A percentile compares a stretch with the other conserved stretches of the same genome.
Conservation (phyloP, 140 eudicot genomes). For the Stevia rebaudiana region DNA sequence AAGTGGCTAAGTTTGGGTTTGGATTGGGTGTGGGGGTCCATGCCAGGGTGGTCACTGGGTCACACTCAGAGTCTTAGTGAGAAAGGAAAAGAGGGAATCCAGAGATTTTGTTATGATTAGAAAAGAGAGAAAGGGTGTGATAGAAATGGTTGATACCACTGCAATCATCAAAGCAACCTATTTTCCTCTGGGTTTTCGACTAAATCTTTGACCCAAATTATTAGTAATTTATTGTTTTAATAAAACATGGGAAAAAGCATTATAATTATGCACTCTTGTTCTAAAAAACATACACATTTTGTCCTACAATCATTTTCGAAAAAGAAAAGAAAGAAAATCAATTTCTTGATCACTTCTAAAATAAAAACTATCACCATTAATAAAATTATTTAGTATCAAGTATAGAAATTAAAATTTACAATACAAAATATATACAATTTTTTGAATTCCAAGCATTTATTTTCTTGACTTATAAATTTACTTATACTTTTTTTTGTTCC, state of each 20-base stretch:
- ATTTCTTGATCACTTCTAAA: neutral
- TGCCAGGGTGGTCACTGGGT: constrained; percentile 37
- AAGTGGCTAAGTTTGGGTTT: constrained; percentile 17
- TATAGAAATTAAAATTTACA: too few relatives aligned
- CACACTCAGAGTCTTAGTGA: constrained; percentile 29
- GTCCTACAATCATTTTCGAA: constrained; percentile 11
- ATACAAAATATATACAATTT: too few relatives aligned
- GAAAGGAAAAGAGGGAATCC: constrained; percentile 37
- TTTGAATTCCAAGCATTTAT: too few relatives aligned
- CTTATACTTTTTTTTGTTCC: too few relatives aligned
- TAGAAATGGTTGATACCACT: constrained; percentile 38
- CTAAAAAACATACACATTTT: constrained; percentile 28
- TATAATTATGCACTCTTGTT: constrained; percentile 12
- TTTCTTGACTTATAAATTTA: too few relatives aligned
- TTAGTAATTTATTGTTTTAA: neutral
- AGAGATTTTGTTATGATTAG: constrained; percentile 37
- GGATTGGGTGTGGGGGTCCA: constrained; percentile 18
- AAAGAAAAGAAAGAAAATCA: neutral
- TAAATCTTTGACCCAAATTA: constrained; percentile 40
- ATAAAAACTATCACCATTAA: neutral
- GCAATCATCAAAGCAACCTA: constrained; percentile 50
- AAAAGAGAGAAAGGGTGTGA: constrained; percentile 28
- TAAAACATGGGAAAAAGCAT: constrained; percentile 8
- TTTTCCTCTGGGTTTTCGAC: constrained; percentile 44
- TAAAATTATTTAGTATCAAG: neutral